Base-by-base conservation (phyloP, 768 basidiomycete genomes). In the Rhizopogon vulgaris region DNA sequence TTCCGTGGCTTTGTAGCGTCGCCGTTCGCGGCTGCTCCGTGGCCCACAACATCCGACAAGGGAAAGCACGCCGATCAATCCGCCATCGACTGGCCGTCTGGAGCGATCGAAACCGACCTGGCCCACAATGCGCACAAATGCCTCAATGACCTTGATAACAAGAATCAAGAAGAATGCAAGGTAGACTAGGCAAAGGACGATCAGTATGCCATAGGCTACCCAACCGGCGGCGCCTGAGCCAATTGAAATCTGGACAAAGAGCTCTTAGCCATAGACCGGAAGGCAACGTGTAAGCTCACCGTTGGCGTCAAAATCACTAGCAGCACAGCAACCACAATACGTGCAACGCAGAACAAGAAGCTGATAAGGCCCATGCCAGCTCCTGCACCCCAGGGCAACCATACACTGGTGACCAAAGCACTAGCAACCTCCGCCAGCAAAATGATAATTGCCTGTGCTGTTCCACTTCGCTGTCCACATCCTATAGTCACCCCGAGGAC, bases 291-390 rank as follows among this genome's bases (percentile, higher is more conserved):
- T 34, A 48, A 22, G 65, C 90, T 68, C 67, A 97, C 95, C 55
- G 86, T 81, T 25, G 93, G 90, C 14, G 88, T 87, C 46, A 99
- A 71, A 57, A 97, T 90, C 59, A 99, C 88, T 41, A 97, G 74
- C 32, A 99, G 69, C 12, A 97, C 93, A 2, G 90, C 88, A 22
- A 93, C 80, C 25, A 94, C 84, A 60, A 96, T 94, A 57, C 95
- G 78, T 18, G 89, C 84, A 4, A 95, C 89, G 53, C 91, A 93
- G 60, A 95, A 87, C 61, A 96, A 72, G 74, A 97, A 97, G 65
- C 90, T 93, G 53, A 95, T 85, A 34, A 94, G 76, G 12, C 94
- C 95, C 96, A 98, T 98, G 55, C 92, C 90, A 2, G 95, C 93
- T 1, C 95, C 93, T 49, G 87, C 87, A 28, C 91, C 92, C 95